phyloP scores from a whole-genome alignment of 208 protist species.

The Leishmania turanica region DNA sequence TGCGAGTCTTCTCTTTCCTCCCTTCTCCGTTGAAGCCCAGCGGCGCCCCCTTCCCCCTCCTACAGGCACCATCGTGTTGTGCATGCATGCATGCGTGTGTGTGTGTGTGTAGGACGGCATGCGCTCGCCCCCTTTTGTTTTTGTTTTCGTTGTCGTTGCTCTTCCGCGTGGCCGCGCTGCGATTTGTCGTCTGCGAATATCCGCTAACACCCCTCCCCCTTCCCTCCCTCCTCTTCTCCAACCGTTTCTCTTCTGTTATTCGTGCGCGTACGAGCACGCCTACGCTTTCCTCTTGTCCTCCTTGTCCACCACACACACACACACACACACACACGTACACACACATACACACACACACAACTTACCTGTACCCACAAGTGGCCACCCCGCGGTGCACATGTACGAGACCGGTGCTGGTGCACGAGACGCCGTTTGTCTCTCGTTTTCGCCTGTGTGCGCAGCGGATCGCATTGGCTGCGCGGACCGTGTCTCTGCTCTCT shows the following conservation, averaged over 20 bases:
- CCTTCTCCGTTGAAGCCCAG: not conserved
- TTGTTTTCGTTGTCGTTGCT: not conserved
- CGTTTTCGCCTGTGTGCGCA: not conserved
- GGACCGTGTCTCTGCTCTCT: not conserved
- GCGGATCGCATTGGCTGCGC: not conserved
- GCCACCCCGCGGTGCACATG: not conserved
- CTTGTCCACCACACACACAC: not conserved
- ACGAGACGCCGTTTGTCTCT: not conserved
- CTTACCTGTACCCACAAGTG: not conserved
- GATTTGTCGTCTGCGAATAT: not conserved
- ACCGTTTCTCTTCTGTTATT: not conserved
- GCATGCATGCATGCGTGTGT: not conserved
- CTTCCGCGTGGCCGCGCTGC: not conserved
- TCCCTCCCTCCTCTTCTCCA: not conserved
- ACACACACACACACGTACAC: not conserved
- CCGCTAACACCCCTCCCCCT: not conserved
- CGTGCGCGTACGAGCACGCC: not conserved
- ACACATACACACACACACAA: no score
- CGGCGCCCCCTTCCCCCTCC: not conserved
- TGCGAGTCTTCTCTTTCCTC: not conserved
- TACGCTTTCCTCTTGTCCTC: not conserved
- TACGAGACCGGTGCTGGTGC: not conserved
- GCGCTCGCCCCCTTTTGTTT: not conserved
- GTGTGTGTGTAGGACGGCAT: not conserved
- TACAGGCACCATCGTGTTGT: not conserved